Evolutionary conservation across 176 grass and related monocot genomes (phyloP).

Genomic region (Oryza longistaminata): DNA sequence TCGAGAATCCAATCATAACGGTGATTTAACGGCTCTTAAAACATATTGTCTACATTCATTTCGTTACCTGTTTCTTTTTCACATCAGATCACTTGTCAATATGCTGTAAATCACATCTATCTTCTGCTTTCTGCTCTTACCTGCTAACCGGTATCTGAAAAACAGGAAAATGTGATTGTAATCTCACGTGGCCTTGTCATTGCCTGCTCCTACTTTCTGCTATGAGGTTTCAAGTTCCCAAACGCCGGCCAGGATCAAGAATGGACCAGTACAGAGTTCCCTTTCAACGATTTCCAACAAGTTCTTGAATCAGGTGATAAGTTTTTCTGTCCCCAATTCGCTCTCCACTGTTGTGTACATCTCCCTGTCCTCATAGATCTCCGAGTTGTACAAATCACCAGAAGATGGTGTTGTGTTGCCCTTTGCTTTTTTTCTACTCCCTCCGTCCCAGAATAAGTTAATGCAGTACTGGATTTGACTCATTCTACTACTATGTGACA

Average conservation of each 20-base stretch:
- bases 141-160: conserved; percentile 22
- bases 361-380: conserved; percentile 3
- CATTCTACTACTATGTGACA: no score
- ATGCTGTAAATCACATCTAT: not conserved
- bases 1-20: conserved; percentile 34
- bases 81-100: conserved; percentile 16
- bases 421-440: not conserved
- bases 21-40: conserved; percentile 33
- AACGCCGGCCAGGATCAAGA: conserved; percentile 44
- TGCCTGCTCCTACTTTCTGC: conserved; percentile 32
- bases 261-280: conserved; percentile 41
- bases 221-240: conserved; percentile 59
- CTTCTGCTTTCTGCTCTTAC: not conserved
- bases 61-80: conserved; percentile 24
- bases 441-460: no score
- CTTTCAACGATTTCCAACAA: conserved; percentile 43
- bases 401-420: not conserved
- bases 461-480: no score
- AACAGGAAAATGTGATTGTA: conserved; percentile 37
- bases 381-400: conserved; percentile 15
- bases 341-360: conserved; percentile 7
- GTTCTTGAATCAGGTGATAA: conserved; percentile 35
- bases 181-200: conserved; percentile 47
- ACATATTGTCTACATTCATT: conserved; percentile 27
- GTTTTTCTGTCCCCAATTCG: conserved; percentile 34